A percentile compares a stretch with the other conserved stretches of the same genome.
phyloP scores from a whole-genome alignment of 495 filamentous ascomycete genomes.

The Penicillium longicatenatum region DNA sequence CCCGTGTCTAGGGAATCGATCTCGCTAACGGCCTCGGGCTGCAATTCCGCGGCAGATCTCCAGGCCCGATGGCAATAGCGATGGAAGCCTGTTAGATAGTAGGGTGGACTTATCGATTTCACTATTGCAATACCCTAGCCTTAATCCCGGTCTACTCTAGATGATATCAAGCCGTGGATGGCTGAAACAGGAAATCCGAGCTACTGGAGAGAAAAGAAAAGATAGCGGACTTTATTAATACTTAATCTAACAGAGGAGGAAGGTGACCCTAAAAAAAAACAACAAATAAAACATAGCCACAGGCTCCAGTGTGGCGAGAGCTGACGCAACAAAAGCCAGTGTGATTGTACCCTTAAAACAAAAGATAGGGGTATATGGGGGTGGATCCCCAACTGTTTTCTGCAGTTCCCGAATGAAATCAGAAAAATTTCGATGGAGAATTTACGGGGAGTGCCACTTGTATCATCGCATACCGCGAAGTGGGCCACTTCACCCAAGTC shows the following conservation, averaged over 20 bases:
- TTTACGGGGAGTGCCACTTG: conserved; percentile 2
- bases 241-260: not conserved
- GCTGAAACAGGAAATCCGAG: conserved; percentile 3
- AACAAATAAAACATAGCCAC: not conserved
- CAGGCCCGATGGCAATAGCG: conserved; percentile 18
- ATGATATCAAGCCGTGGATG: not conserved
- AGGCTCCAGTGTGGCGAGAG: conserved; percentile 23
- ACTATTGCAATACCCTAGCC: not conserved
- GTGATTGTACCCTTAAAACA: not conserved
- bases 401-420: conserved; percentile 17
- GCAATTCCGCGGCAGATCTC: conserved; percentile 23
- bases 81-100: not conserved
- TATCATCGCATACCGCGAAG: conserved; percentile 10
- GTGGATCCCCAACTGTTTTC: conserved; percentile 21
- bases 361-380: conserved; percentile 15
- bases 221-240: not conserved
- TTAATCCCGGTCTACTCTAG: not conserved
- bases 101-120: not conserved
- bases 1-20: conserved; percentile 19
- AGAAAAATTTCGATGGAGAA: conserved; percentile 20
- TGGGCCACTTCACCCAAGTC: conserved; percentile 16
- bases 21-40: conserved; percentile 20
- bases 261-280: not conserved
- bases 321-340: conserved; percentile 8
- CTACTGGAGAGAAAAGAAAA: not conserved